Percentiles rank a stretch among this genome's conserved stretches.
These are phyloP conservation scores for Cajanus cajan DNA, from an alignment of 306 rosid genomes.

Conservation along the genomic window DNA sequence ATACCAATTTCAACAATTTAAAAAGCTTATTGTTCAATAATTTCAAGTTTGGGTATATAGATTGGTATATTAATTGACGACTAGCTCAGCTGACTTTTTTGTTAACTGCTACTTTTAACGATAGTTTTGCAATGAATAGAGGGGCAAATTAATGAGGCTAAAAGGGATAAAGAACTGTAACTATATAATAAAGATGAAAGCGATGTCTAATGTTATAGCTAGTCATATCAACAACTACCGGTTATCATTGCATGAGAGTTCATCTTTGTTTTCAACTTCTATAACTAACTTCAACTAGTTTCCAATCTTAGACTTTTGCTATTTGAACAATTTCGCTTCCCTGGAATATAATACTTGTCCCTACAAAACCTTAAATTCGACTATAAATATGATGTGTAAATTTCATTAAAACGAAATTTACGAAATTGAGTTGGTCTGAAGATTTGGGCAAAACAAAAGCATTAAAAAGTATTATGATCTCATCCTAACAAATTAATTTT, in stretches of 20 bases:
- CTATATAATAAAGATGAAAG: not conserved
- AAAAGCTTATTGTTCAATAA: not conserved
- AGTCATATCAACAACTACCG: not conserved
- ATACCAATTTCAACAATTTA: not conserved
- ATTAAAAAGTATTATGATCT: too few species aligned
- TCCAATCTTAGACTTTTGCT: not conserved
- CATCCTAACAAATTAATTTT: too few species aligned
- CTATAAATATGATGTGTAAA: too few species aligned
- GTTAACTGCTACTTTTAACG: not conserved
- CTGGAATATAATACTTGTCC: not conserved
- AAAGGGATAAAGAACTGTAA: not conserved
- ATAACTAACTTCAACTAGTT: constrained; percentile 8
- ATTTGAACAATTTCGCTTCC: not conserved
- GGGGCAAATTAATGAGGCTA: not conserved
- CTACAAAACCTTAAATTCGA: not conserved
- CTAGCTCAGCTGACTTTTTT: not conserved
- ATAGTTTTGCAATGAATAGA: constrained; percentile 18
- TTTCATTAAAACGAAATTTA: too few species aligned
- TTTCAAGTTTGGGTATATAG: not conserved
- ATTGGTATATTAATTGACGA: not conserved
- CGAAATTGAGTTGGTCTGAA: too few species aligned
- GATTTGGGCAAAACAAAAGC: too few species aligned
- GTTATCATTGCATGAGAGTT: not conserved
- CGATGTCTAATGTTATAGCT: not conserved
- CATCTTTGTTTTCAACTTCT: constrained; percentile 9